These are phyloP conservation scores for Cutaneotrichosporon spelunceum DNA, from an alignment of 1,284 basidiomycete species.

Conservation along the genomic window DNA sequence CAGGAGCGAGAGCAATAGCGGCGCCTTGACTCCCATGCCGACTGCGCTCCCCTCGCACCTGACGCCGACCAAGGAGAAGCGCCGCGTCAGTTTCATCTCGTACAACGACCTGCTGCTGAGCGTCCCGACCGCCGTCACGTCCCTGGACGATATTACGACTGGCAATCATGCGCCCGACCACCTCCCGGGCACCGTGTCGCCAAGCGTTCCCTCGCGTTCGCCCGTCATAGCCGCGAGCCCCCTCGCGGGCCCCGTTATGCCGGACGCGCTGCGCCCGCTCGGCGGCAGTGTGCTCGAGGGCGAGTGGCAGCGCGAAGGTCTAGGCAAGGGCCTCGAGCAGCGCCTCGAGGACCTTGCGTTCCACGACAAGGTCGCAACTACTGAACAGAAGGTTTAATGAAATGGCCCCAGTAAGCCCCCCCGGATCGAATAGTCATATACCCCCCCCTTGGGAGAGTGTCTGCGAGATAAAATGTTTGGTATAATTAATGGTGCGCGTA, in stretches of 20 bases:
- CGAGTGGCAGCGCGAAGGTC: constrained; percentile 77
- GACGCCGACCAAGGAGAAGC: constrained; percentile 50
- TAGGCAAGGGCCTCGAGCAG: constrained; percentile 75
- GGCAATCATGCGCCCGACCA: constrained; percentile 50
- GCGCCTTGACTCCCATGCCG: constrained; percentile 8
- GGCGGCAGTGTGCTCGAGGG: constrained; percentile 52
- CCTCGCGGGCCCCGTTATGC: neutral
- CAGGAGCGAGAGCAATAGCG: neutral
- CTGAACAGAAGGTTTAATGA: neutral
- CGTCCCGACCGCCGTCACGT: constrained; percentile 66
- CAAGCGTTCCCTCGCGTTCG: constrained; percentile 51
- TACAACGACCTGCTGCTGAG: constrained; percentile 76
- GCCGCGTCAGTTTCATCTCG: constrained; percentile 76
- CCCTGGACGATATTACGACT: constrained; percentile 68
- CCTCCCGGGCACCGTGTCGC: constrained; percentile 46
- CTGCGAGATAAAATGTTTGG: neutral
- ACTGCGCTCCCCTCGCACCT: constrained; percentile 57
- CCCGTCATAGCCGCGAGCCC: constrained; percentile 35
- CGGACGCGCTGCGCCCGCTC: constrained; percentile 2
- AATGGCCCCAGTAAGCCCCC: too few species aligned
- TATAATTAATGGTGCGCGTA: neutral
- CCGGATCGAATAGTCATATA: constrained; percentile 2
- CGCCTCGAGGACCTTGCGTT: constrained; percentile 58
- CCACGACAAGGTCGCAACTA: constrained; percentile 8
- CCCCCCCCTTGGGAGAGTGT: neutral